phyloP scores from a whole-genome alignment of 176 grass and related monocot species.

The Rhipidocladum racemiflorum region DNA sequence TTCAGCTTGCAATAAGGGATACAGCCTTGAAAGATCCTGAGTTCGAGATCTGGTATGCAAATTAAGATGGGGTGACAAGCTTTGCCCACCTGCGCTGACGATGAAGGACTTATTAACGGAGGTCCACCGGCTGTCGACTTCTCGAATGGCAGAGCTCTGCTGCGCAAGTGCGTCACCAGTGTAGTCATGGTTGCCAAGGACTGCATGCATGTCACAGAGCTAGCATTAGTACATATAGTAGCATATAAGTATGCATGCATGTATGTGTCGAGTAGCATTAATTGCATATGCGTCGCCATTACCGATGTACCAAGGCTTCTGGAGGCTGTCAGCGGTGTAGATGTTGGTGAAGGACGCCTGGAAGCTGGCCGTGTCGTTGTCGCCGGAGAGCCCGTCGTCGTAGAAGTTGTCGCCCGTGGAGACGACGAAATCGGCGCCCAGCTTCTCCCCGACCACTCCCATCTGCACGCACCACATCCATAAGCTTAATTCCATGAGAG shows the following conservation, averaged over 20 bases:
- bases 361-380: slow-evolving; percentile 59
- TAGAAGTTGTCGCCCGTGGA: slow-evolving; percentile 92
- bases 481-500: neutral
- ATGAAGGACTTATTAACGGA: slow-evolving; percentile 47
- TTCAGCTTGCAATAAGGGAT: neutral
- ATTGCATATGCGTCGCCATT: neutral
- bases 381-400: slow-evolving; percentile 54
- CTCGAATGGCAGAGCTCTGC: slow-evolving; percentile 36
- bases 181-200: slow-evolving; percentile 48
- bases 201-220: neutral
- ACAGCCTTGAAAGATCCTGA: neutral
- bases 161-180: slow-evolving; percentile 43
- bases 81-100: slow-evolving; percentile 24
- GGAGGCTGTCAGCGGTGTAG: slow-evolving; percentile 70
- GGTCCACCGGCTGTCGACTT: slow-evolving; percentile 30
- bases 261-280: neutral
- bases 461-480: slow-evolving; percentile 41
- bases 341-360: slow-evolving; percentile 74
- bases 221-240: neutral
- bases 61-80: neutral
- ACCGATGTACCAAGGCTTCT: slow-evolving; percentile 86
- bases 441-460: slow-evolving; percentile 56
- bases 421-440: slow-evolving; percentile 70
- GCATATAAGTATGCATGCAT: neutral
- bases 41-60: neutral